These are phyloP conservation scores for Ophiocordyceps camponoti-leonardi DNA, from an alignment of 2,329 filamentous ascomycete species.

Conservation along the genomic window DNA sequence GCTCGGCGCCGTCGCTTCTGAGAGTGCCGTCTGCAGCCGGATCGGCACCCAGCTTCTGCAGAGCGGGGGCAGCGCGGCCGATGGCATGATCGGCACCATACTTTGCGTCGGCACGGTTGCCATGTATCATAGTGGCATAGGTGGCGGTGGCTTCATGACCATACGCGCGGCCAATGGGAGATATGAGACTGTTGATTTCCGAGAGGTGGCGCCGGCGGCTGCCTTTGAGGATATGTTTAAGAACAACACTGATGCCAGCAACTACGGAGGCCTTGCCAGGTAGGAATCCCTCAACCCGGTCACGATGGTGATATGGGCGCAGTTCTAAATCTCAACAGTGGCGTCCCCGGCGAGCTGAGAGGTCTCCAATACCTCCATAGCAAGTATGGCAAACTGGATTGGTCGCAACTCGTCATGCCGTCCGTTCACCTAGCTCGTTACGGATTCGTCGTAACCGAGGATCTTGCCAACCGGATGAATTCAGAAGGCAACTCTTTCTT, in stretches of 20 bases:
- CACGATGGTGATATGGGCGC: too few relatives aligned
- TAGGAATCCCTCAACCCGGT: too few relatives aligned
- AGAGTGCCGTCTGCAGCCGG: constrained; percentile 39
- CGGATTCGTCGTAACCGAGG: constrained; percentile 54
- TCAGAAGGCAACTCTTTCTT: constrained; percentile 41
- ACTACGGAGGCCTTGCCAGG: constrained; percentile 53
- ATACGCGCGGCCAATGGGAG: constrained; percentile 45
- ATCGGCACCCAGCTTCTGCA: constrained; percentile 40
- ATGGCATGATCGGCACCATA: constrained; percentile 46
- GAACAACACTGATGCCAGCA: constrained; percentile 44
- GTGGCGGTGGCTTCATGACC: constrained; percentile 66
- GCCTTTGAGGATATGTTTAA: constrained; percentile 70
- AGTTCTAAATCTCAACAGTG: constrained; percentile 17
- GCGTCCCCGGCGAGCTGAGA: constrained; percentile 52
- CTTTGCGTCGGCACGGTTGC: constrained; percentile 46
- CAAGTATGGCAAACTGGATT: constrained; percentile 45
- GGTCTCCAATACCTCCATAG: constrained; percentile 60
- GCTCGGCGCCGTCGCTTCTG: constrained; percentile 44
- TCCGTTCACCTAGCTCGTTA: constrained; percentile 54
- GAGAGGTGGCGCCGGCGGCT: constrained; percentile 68
- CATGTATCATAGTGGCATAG: constrained; percentile 55
- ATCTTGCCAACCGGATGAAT: constrained; percentile 54
- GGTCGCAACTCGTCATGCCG: constrained; percentile 51
- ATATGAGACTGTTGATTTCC: constrained; percentile 73
- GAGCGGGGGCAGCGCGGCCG: constrained; percentile 47